Percentiles rank a stretch among this genome's conserved stretches.
phyloP scores from a whole-genome alignment of 192 early-diverging fungal species.

The Pilaira anomala region DNA sequence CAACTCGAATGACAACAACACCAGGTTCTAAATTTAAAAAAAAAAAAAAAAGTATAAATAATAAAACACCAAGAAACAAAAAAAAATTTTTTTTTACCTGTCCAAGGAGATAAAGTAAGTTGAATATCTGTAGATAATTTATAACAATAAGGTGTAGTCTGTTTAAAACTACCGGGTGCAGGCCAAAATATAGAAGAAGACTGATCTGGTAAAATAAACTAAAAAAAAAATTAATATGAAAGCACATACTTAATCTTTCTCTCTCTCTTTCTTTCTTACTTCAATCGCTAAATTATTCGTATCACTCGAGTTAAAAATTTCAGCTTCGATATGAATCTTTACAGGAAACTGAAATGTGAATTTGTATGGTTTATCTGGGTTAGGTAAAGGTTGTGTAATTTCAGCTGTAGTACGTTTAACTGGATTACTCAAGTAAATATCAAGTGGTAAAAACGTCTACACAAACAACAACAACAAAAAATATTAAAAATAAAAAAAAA shows the following conservation, averaged over 20 bases:
- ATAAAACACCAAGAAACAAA: background rate
- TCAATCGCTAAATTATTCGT: constrained; percentile 28
- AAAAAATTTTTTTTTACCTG: constrained; percentile 17
- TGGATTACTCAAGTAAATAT: constrained; percentile 23
- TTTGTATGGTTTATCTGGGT: constrained; percentile 25
- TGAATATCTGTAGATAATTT: constrained; percentile 19
- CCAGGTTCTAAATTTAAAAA: constrained; percentile 11
- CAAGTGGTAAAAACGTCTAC: constrained; percentile 30
- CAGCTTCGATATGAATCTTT: constrained; percentile 24
- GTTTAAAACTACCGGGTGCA: constrained; percentile 19
- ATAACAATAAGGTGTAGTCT: constrained; percentile 30
- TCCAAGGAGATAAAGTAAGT: constrained; percentile 20
- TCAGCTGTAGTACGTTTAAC: constrained; percentile 22
- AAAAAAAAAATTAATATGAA: background rate
- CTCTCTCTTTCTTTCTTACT: background rate
- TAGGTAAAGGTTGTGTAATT: constrained; percentile 23
- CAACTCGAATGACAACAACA: constrained; percentile 20
- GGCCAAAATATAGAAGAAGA: constrained; percentile 29
- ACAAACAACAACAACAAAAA: too few species aligned
- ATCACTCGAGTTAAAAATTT: constrained; percentile 18
- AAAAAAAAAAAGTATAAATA: background rate
- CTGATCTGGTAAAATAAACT: constrained; percentile 30
- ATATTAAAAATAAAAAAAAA: background rate
- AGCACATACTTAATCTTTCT: too few species aligned
- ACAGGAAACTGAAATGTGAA: constrained; percentile 22